These are phyloP conservation scores for Candida suzukii DNA, from an alignment of 805 yeast species.

Conservation along the genomic window DNA sequence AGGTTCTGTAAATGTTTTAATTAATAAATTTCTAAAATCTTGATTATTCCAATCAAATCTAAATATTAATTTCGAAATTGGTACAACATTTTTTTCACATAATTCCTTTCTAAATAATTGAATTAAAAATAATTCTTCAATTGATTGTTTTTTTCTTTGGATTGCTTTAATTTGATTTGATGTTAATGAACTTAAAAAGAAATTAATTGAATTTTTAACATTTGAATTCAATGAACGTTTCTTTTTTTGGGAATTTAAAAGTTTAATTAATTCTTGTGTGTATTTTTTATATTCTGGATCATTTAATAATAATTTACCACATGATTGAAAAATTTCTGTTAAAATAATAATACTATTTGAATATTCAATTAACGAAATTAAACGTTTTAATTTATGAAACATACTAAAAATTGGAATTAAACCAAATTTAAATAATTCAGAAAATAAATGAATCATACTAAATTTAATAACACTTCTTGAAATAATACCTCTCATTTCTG, in stretches of 20 bases:
- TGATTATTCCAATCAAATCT: conserved; percentile 42
- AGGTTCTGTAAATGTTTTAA: conserved; percentile 47
- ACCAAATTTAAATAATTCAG: conserved; percentile 72
- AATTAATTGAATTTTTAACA: conserved; percentile 52
- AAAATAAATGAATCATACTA: conserved; percentile 53
- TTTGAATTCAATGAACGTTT: conserved; percentile 43
- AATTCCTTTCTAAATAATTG: conserved; percentile 48
- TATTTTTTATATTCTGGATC: conserved; percentile 48
- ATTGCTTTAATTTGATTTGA: conserved; percentile 43
- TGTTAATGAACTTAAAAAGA: conserved; percentile 44
- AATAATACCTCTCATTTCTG: conserved; percentile 54
- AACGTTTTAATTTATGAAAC: conserved; percentile 63
- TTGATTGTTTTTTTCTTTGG: conserved; percentile 20
- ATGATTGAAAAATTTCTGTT: conserved; percentile 61
- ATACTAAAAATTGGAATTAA: conserved; percentile 63
- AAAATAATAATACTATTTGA: conserved; percentile 63
- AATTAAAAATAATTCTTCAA: conserved; percentile 42
- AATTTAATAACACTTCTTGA: conserved; percentile 43
- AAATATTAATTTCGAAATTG: conserved; percentile 30
- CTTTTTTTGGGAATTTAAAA: conserved; percentile 44
- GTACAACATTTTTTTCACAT: conserved; percentile 24
- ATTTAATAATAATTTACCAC: conserved; percentile 59
- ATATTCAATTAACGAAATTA: conserved; percentile 43
- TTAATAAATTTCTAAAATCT: conserved; percentile 20
- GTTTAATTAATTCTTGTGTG: conserved; percentile 56